These are phyloP conservation scores for Meyerozyma smithsonii DNA, from an alignment of 1,139 yeast species.

Conservation along the genomic window DNA sequence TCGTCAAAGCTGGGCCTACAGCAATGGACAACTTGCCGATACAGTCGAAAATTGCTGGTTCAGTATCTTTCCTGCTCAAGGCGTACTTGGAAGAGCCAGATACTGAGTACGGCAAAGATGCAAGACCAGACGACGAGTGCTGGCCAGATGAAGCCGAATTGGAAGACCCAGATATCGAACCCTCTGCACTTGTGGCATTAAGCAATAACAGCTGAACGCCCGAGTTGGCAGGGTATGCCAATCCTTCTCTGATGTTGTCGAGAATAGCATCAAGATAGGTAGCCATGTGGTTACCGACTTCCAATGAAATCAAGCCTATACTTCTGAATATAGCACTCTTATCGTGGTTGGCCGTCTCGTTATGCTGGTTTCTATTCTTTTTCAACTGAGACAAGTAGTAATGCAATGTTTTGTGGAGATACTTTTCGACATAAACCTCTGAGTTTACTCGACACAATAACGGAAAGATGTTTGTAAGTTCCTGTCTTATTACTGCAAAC, in stretches of 20 bases:
- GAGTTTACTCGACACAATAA: conserved; percentile 77
- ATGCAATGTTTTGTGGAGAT: conserved; percentile 73
- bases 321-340: conserved; percentile 75
- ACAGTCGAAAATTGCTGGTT: conserved; percentile 86
- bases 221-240: conserved; percentile 44
- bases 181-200: conserved; percentile 28
- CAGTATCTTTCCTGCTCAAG: conserved; percentile 66
- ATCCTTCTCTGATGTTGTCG: conserved; percentile 78
- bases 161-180: conserved; percentile 3
- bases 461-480: conserved; percentile 79
- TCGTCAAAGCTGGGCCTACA: conserved; percentile 92
- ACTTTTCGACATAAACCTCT: conserved; percentile 70
- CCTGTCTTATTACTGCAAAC: conserved; percentile 70
- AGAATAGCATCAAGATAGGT: conserved; percentile 84
- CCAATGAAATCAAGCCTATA: conserved; percentile 79
- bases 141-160: background rate
- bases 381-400: conserved; percentile 77
- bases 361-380: conserved; percentile 49
- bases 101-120: conserved; percentile 11
- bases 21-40: conserved; percentile 83
- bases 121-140: background rate
- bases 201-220: conserved; percentile 41
- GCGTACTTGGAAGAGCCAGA: conserved; percentile 50
- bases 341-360: conserved; percentile 47
- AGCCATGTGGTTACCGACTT: conserved; percentile 83